phyloP scores from a whole-genome alignment of 495 filamentous ascomycete species.

The Penicillium paxilli region DNA sequence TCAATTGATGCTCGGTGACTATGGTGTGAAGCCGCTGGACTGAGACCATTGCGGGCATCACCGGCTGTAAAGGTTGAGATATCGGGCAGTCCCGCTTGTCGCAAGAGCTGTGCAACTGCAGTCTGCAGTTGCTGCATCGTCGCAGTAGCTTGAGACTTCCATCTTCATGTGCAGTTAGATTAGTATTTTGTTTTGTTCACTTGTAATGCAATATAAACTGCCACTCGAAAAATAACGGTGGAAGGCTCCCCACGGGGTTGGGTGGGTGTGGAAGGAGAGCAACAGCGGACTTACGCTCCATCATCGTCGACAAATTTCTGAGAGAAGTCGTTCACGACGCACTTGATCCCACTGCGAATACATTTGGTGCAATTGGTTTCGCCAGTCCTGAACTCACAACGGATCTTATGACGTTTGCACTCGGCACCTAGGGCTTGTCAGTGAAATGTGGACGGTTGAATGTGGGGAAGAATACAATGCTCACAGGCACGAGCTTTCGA shows the following conservation, averaged over 20 bases:
- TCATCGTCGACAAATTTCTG: slow-evolving; percentile 52
- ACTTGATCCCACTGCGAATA: slow-evolving; percentile 47
- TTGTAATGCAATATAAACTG: background rate
- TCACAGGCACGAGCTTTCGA: slow-evolving; percentile 51
- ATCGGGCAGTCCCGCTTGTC: slow-evolving; percentile 38
- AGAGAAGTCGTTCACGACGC: slow-evolving; percentile 50
- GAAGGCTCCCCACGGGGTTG: too few species aligned
- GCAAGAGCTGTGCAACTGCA: slow-evolving; percentile 46
- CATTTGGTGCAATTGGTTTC: slow-evolving; percentile 48
- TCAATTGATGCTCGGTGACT: slow-evolving; percentile 28
- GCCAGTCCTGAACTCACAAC: slow-evolving; percentile 45
- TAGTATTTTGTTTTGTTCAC: background rate
- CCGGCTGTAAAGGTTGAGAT: slow-evolving; percentile 39
- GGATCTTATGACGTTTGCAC: slow-evolving; percentile 51
- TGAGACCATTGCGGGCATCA: slow-evolving; percentile 30
- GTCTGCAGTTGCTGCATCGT: slow-evolving; percentile 44
- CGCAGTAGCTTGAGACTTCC: slow-evolving; percentile 44
- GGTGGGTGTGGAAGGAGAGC: background rate
- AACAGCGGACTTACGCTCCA: slow-evolving; percentile 34
- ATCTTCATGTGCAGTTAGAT: slow-evolving; percentile 22
- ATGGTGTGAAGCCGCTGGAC: slow-evolving; percentile 33
- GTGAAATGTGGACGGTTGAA: background rate
- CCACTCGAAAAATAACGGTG: background rate
- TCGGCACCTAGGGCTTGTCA: slow-evolving; percentile 36
- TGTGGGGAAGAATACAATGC: slow-evolving; percentile 21